phyloP scores from a whole-genome alignment of 2,329 filamentous ascomycete genomes.

The Calonectria henricotiae region DNA sequence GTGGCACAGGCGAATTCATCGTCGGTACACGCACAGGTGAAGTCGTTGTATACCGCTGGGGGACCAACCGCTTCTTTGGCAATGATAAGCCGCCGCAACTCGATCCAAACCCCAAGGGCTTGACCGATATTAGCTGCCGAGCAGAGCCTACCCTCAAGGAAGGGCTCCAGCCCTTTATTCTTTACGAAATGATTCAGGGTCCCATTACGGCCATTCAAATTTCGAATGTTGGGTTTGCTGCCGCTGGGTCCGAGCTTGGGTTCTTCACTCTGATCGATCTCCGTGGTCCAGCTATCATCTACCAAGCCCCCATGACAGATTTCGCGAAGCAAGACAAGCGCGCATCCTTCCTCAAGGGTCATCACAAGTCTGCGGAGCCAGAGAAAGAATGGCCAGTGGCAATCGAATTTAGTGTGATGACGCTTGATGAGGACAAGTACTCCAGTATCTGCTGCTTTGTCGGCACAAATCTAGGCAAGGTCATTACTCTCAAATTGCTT shows the following conservation, averaged over 20 bases:
- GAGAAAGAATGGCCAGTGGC: slow-evolving; percentile 82
- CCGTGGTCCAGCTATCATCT: slow-evolving; percentile 88
- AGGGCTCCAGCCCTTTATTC: slow-evolving; percentile 83
- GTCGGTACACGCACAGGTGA: slow-evolving; percentile 89
- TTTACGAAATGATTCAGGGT: slow-evolving; percentile 89
- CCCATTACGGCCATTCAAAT: slow-evolving; percentile 85
- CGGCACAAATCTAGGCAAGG: slow-evolving; percentile 87
- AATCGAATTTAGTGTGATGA: slow-evolving; percentile 95
- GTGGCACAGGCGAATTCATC: slow-evolving; percentile 87
- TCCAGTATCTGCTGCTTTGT: slow-evolving; percentile 95
- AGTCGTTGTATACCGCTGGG: slow-evolving; percentile 89
- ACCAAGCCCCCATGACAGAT: slow-evolving; percentile 80
- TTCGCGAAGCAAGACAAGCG: slow-evolving; percentile 85
- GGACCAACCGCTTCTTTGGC: slow-evolving; percentile 82
- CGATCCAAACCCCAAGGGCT: slow-evolving; percentile 76
- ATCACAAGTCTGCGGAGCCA: slow-evolving; percentile 58
- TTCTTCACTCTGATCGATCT: slow-evolving; percentile 88
- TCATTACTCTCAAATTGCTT: slow-evolving; percentile 92
- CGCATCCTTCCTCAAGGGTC: slow-evolving; percentile 76
- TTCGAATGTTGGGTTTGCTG: slow-evolving; percentile 95
- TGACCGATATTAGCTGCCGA: slow-evolving; percentile 83
- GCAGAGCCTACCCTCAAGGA: slow-evolving; percentile 83
- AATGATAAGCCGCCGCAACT: slow-evolving; percentile 69
- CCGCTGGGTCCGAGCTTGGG: slow-evolving; percentile 87
- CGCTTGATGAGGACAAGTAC: slow-evolving; percentile 92